Base-by-base conservation (phyloP, 495 filamentous ascomycete species). In the Peziza echinospora region DNA sequence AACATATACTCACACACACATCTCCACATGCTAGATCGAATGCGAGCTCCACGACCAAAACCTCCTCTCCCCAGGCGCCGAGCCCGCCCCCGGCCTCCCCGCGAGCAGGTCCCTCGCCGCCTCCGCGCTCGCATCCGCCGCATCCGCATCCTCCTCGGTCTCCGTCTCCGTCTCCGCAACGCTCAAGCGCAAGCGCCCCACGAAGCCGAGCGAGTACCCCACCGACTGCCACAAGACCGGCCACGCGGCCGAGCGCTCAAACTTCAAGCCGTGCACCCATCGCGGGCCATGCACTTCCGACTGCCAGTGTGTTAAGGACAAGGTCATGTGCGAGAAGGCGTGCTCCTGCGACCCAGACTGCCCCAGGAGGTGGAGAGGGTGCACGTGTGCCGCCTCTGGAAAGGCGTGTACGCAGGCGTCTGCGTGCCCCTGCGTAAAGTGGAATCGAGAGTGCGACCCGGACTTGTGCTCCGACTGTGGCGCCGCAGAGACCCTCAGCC, bases 361-460 rank as follows among this genome's bases (percentile, higher is more conserved):
- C 50, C 64, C 64, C 13, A 62, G 76, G 22, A 73, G 74, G 46
- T 82, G 76, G 57, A 73, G 67, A 3, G 79, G 79, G 21, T 84
- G 79, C 55, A 62, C 63, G 2, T 84, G 79, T 54, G 64, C 66
- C 37, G 64, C 64, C 1, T 56, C 59, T 1, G 64, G 65, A 21
- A 70, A 67, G 56, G 64, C 67, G 1, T 80, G 76, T 51, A 49
- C 44, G 46, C 62, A 49, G 44, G 67, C 72, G 30, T 57, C 54
- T 19, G 65, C 66, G 8, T 82, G 77, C 55, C 67, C 67, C 17
- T 82, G 77, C 52, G 59, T 67, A 17, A 59, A 64, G 46, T 64
- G 76, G 40, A 74, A 75, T 51, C 69, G 80, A 5, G 80, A 84
- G 59, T 84, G 80, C 51, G 79, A 82, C 51, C 69, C 77, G 0